A percentile compares a stretch with the other conserved stretches of the same genome.
Evolutionary conservation across 148 eudicot species (phyloP).

Genomic region (Hydrangea macrophylla): DNA sequence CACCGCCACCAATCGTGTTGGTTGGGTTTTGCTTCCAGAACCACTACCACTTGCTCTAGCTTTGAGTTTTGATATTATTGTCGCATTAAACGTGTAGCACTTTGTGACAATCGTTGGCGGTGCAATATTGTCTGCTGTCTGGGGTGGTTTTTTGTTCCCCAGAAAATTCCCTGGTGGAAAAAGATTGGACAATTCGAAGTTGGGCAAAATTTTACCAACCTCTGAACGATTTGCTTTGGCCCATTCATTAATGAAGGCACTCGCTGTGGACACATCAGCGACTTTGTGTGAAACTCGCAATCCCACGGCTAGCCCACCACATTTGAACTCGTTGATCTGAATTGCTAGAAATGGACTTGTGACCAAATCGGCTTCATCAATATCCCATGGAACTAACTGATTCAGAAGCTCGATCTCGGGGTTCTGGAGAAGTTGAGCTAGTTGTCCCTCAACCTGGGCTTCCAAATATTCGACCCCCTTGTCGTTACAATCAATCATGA

Average conservation of each 20-base stretch:
- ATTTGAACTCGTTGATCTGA: conserved; percentile 16
- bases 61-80: conserved; percentile 1
- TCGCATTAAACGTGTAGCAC: background rate
- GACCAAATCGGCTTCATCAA: conserved; percentile 1
- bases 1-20: conserved; percentile 10
- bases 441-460: background rate
- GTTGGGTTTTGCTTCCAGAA: no score
- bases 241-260: conserved; percentile 12
- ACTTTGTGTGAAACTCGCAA: conserved; percentile 20
- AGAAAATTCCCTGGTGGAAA: conserved; percentile 1
- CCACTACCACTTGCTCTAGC: background rate
- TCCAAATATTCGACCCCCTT: conserved; percentile 21
- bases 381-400: conserved; percentile 12
- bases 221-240: background rate
- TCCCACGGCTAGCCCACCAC: conserved; percentile 22
- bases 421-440: conserved; percentile 1
- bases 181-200: background rate
- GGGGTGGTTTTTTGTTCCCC: no score
- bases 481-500: conserved; percentile 27
- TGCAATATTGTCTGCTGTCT: no score
- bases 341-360: conserved; percentile 11
- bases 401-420: conserved; percentile 1
- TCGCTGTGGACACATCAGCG: conserved; percentile 6
- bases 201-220: background rate
- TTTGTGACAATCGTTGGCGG: no score